These are phyloP conservation scores for Starmerella floris DNA, from an alignment of 805 yeast genomes.

Conservation along the genomic window DNA sequence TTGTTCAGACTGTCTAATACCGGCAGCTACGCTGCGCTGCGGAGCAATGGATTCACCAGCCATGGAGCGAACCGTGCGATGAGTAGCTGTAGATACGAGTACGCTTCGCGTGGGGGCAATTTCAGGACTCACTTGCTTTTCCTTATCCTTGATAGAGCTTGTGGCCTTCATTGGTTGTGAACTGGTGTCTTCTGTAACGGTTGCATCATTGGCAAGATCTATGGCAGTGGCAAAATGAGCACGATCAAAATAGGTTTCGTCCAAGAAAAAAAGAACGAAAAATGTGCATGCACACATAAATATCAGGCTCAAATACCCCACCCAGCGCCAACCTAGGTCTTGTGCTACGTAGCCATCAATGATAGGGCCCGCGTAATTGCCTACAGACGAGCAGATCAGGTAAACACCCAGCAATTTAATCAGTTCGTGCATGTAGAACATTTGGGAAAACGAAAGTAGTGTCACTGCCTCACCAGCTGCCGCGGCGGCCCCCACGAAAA, in stretches of 20 bases:
- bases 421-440: background rate
- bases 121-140: no score
- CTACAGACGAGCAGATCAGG: slow-evolving; percentile 60
- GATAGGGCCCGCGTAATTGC: slow-evolving; percentile 67
- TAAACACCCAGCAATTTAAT: slow-evolving; percentile 46
- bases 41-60: no score
- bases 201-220: no score
- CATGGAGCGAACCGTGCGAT: no score
- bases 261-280: slow-evolving; percentile 45
- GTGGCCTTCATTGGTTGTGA: no score
- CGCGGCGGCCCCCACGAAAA: slow-evolving; percentile 63
- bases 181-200: no score
- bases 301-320: slow-evolving; percentile 54
- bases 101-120: no score
- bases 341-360: slow-evolving; percentile 58
- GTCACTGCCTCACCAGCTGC: slow-evolving; percentile 65
- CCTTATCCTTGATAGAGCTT: no score
- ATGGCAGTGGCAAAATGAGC: slow-evolving; percentile 11
- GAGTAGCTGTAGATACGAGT: no score
- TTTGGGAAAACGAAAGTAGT: slow-evolving; percentile 42
- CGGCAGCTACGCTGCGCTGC: no score
- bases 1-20: no score
- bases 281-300: slow-evolving; percentile 44
- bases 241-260: slow-evolving; percentile 46
- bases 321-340: slow-evolving; percentile 56